Conservation (phyloP, 345 rosid species). For the Kandelia obovata region DNA sequence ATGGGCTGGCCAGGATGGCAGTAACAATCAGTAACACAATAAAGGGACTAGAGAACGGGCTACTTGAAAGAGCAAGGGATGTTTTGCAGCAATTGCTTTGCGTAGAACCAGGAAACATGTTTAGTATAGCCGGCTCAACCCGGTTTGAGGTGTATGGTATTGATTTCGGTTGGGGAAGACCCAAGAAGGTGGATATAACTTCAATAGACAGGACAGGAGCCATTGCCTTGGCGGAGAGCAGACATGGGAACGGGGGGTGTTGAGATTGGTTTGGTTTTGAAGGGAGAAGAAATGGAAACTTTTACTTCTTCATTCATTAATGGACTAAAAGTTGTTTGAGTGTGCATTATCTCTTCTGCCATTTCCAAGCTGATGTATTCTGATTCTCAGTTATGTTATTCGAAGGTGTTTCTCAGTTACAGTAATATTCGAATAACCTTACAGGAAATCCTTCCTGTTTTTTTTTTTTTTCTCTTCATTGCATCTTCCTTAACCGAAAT, state of each 20-base stretch:
- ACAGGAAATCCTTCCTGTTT: too few relatives aligned
- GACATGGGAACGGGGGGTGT: constrained; percentile 9
- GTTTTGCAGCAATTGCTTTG: neutral
- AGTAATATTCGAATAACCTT: too few relatives aligned
- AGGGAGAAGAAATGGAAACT: constrained; percentile 16
- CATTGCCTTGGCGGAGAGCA: constrained; percentile 2
- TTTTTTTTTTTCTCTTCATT: too few relatives aligned
- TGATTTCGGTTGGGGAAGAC: constrained; percentile 28
- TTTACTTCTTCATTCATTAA: constrained; percentile 9
- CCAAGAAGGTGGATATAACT: constrained; percentile 11
- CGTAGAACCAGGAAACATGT: neutral
- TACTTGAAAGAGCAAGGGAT: neutral
- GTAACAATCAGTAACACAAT: neutral
- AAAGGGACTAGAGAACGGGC: neutral
- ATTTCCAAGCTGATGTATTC: too few relatives aligned
- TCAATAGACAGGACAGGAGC: constrained; percentile 2
- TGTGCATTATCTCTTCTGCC: too few relatives aligned
- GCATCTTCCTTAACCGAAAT: too few relatives aligned
- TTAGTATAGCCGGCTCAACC: constrained; percentile 15
- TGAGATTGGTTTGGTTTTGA: constrained; percentile 12
- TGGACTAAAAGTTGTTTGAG: constrained; percentile 13
- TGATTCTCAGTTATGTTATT: too few relatives aligned
- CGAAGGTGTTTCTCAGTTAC: too few relatives aligned
- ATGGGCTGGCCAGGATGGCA: neutral
- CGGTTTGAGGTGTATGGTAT: constrained; percentile 1